Evolutionary conservation across 768 basidiomycete species (phyloP), one percentile per base, ranked within the genome.

Genomic region (Leccinum sublutescens): DNA sequence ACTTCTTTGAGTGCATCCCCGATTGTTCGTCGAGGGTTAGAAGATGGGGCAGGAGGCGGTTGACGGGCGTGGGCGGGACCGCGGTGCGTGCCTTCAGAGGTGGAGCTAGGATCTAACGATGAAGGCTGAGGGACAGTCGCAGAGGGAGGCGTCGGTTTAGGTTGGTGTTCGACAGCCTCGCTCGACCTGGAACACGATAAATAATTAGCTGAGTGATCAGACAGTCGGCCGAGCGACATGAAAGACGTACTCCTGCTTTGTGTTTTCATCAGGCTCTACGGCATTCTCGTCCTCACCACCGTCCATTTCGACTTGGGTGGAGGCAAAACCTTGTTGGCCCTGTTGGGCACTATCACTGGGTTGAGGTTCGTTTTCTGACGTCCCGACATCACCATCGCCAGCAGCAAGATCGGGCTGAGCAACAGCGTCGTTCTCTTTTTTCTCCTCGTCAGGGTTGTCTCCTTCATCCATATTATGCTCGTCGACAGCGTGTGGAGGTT

Each of bases 1-100:
- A 95, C 88, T 65, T 95, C 89, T 63, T 88, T 84, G 54, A 92
- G 72, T 0, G 89, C 82, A 66, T 97, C 94, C 31, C 94, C 94
- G 2, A 95, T 84, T 62, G 85, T 89, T 52, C 93, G 91, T 38
- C 86, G 74, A 4, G 87, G 85, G 64, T 90, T 86, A 33, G 74
- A 71, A 33, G 71, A 56, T 9, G 73, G 65, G 4, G 38, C 54
- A 55, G 76, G 75, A 29, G 66, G 70, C 25, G 80, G 77, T 5
- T 74, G 76, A 50, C 75, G 77, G 15, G 79, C 73, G 21, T 76
- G 63, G 9, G 73, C 73, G 17, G 74, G 74, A 12, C 83, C 83
- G 51, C 79, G 75, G 57, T 84, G 80, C 10, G 74, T 63, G 51
- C 82, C 82, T 58, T 75, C 72, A 36, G 77, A 61, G 25, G 75